Base-by-base conservation (phyloP, 768 basidiomycete species). In the Clathrus columnatus region DNA sequence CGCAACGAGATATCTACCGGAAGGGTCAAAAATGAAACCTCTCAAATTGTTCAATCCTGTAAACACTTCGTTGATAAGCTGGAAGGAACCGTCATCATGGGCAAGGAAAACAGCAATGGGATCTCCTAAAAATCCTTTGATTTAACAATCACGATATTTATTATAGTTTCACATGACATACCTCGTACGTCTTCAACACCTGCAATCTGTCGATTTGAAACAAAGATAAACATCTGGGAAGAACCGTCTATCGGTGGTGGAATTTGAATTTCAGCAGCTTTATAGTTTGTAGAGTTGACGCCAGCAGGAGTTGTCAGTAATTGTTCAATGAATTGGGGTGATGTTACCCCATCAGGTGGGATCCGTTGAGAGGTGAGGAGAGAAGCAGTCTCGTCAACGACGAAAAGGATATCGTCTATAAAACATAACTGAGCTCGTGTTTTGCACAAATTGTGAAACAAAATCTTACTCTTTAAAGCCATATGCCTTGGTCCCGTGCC, bases 401-500 rank as follows among this genome's bases (percentile, higher is more conserved):
- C 71, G 65, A 76, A 80, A 28, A 83, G 64, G 55, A 73, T 72
- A 48, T 77, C 64, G 47, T 77, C 80, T 81, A 62, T 11, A 21
- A 20, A 18, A 45, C 46, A 14, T 2, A 42, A 48, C 21, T 23
- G 23, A 16, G 2, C 11, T 50, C 11, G 23, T 24, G 32, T 21
- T 24, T 16, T 48, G 21, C 20, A 26, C 18, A 53, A 16, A 42
- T 4, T 18, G 2, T 16, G 29, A 1, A n/a, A 21, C 32, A 16
- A n/a, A n/a, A 16, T 8, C 41, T 20, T 42, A 73, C 75, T 64
- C 54, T 65, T 62, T 43, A 73, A 67, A 16, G 66, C 69, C 18
- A 72, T 73, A 63, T 77, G 76, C 16, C 85, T 73, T 1, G 86
- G 86, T 1, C 85, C 85, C 51, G 81, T 82, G n/a, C 82, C 83